phyloP scores from a whole-genome alignment of 78 protist genomes.

The Capsaspora owczarzaki region DNA sequence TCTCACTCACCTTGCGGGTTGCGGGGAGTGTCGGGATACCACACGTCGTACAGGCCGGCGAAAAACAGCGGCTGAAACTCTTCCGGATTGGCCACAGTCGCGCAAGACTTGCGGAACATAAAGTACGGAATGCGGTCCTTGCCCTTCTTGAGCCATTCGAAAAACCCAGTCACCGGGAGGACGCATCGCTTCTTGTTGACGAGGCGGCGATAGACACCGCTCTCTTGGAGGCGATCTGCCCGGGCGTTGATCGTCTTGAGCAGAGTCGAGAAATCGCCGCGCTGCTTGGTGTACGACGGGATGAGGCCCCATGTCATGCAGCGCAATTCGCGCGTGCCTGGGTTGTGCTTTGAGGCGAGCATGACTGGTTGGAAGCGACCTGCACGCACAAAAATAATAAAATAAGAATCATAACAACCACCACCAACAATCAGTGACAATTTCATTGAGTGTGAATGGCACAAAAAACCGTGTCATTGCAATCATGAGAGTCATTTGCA shows the following conservation, averaged over 20 bases:
- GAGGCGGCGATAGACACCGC: background rate
- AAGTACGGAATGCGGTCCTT: background rate
- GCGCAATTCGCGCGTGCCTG: background rate
- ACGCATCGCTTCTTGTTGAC: background rate
- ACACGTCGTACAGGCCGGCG: background rate
- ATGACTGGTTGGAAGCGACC: background rate
- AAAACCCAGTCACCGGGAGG: background rate
- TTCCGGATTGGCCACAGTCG: background rate
- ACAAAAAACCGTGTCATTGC: no score
- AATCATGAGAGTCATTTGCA: no score
- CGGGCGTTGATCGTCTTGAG: conserved; percentile 5
- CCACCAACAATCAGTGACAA: background rate
- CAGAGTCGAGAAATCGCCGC: background rate
- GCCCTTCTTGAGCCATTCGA: background rate
- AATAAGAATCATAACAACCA: background rate
- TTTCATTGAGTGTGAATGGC: background rate
- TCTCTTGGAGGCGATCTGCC: background rate
- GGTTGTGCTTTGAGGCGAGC: background rate
- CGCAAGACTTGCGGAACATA: background rate
- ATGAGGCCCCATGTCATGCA: conserved; percentile 2
- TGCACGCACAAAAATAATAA: background rate
- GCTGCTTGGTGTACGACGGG: background rate
- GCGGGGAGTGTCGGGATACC: background rate
- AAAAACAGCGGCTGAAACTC: background rate
- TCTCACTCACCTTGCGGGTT: background rate